These are phyloP conservation scores for Blastobotrys americana DNA, from an alignment of 805 yeast genomes.

Conservation along the genomic window DNA sequence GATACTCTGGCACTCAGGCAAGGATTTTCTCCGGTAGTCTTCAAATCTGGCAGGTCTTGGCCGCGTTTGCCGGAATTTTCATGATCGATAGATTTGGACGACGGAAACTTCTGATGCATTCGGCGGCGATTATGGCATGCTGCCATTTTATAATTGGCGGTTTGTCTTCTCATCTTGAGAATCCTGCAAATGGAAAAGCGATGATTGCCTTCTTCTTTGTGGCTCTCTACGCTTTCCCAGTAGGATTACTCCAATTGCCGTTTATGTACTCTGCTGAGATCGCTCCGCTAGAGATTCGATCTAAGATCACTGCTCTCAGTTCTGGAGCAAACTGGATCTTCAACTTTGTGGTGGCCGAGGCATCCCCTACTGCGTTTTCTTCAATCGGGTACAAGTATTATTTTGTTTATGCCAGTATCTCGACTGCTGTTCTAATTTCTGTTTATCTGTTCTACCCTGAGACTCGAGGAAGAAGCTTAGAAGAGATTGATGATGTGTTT, in stretches of 20 bases:
- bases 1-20: conserved; percentile 6
- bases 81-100: conserved; percentile 59
- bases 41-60: conserved; percentile 12
- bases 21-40: conserved; percentile 12
- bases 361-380: conserved; percentile 34
- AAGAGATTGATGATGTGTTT: conserved; percentile 59
- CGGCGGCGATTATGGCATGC: conserved; percentile 55
- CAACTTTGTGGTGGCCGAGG: conserved; percentile 5
- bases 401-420: conserved; percentile 25
- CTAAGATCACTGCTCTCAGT: not conserved
- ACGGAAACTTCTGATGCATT: conserved; percentile 51
- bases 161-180: conserved; percentile 10
- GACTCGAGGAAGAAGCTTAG: conserved; percentile 65
- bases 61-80: conserved; percentile 45
- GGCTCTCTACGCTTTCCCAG: conserved; percentile 12
- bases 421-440: not conserved
- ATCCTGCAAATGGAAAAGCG: conserved; percentile 40
- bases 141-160: conserved; percentile 40
- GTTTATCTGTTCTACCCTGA: conserved; percentile 65
- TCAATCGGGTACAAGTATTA: conserved; percentile 38
- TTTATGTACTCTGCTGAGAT: conserved; percentile 2
- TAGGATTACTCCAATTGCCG: not conserved
- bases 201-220: conserved; percentile 43
- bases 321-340: not conserved
- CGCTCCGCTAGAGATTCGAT: not conserved